Evolutionary conservation across 2,329 filamentous ascomycete genomes (phyloP).

Genomic region (Xylaria sp.): DNA sequence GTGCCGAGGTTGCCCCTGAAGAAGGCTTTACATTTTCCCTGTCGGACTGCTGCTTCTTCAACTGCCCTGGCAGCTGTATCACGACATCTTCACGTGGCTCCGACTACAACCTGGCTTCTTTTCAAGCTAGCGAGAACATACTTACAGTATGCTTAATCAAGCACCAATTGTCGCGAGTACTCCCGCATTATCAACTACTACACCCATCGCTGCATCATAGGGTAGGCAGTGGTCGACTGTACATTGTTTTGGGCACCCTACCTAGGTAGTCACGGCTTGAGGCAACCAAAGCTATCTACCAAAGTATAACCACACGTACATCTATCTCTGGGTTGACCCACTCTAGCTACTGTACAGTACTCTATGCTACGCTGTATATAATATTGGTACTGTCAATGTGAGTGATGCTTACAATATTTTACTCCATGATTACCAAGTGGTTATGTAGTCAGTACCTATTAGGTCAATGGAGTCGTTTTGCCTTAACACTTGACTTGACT

Average conservation of each 20-base stretch:
- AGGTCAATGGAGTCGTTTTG: not conserved
- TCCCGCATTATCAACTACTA: not conserved
- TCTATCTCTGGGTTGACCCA: constrained; percentile 1
- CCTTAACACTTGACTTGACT: not conserved
- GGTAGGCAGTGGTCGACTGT: too few relatives aligned
- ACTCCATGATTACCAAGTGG: not conserved
- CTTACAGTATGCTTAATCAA: not conserved
- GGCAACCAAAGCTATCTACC: too few relatives aligned
- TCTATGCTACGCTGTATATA: too few relatives aligned
- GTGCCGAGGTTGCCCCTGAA: constrained; percentile 38
- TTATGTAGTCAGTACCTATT: not conserved
- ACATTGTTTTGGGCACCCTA: not conserved
- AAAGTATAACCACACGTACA: not conserved
- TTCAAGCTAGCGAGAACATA: constrained; percentile 15
- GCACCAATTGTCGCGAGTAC: not conserved
- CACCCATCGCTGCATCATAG: not conserved
- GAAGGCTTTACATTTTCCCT: constrained; percentile 27
- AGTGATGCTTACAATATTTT: not conserved
- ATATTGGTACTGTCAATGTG: not conserved
- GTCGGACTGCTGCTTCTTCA: constrained; percentile 27
- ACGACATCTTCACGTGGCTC: constrained; percentile 41
- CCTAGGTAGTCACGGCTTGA: not conserved
- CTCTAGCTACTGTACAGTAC: not conserved
- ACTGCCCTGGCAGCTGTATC: constrained; percentile 35
- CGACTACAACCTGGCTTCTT: constrained; percentile 24